Evolutionary conservation across 495 filamentous ascomycete species (phyloP), one percentile per base, ranked within the genome.

Genomic region (Usnea hakonensis): DNA sequence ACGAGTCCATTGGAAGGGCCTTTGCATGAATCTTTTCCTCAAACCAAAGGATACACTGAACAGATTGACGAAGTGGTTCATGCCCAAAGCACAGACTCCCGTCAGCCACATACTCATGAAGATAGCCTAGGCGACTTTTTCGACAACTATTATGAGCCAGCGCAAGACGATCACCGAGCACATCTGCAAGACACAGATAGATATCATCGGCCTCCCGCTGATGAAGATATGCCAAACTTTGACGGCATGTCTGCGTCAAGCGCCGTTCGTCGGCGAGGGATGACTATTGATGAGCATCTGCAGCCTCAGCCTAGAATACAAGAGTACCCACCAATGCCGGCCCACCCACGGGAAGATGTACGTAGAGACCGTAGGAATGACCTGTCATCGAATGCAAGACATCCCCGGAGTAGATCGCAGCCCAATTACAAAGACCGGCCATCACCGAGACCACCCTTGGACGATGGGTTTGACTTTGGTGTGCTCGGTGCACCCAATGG

Each of bases 171-270:
- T 21, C 54, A 62, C 21, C 55, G 21, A 21, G 35, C 40, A 46
- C 36, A 30, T n/a, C 21, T 26, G 26, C 52, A 64, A 36, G 36
- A 43, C 14, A 35, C 26, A 46, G 26, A 26, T 19, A 48, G 41
- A 7, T 19, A 58, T 26, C 48, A 46, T 41, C 41, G 46, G 5
- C 28, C 43, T 32, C 40, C 65, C 6, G 33, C 66, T 64, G 81
- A 74, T 40, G 75, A 76, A 33, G 87, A 91, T 16, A 85, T 86
- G 75, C 89, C 88, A 4, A 84, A 91, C 68, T 93, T 93, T 63
- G 87, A 92, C 75, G 81, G 82, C 3, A 77, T 85, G 35, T 80
- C 83, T 4, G 61, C 74, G 2, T 57, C 75, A 32, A 70, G 67
- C 21, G 63, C 35, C 14, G 65, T 38, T 19, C 73, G 75, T 57